These are phyloP conservation scores for Cronartium ribicola DNA, from an alignment of 1,284 basidiomycete genomes.

Conservation along the genomic window DNA sequence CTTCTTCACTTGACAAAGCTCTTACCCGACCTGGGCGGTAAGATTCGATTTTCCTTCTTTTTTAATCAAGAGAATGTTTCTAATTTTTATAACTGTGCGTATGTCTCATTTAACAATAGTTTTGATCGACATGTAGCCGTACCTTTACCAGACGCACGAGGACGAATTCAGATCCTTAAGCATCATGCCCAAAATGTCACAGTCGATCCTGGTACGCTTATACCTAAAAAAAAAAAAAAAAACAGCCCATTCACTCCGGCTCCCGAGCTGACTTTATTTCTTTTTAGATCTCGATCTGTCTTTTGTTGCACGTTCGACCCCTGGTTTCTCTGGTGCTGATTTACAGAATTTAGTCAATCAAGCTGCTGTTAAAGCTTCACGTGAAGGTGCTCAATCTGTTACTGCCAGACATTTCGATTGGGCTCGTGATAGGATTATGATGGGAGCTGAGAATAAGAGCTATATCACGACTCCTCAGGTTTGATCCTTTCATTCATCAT, in stretches of 20 bases:
- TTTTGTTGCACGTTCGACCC: conserved; percentile 80
- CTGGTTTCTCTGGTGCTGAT: conserved; percentile 87
- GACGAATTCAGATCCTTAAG: conserved; percentile 78
- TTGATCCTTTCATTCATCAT: conserved; percentile 54
- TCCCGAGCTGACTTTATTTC: not conserved
- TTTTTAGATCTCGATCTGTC: conserved; percentile 68
- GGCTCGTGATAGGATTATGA: conserved; percentile 88
- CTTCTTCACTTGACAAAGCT: conserved; percentile 74
- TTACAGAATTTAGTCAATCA: conserved; percentile 87
- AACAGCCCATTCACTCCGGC: not conserved
- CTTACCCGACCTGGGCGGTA: conserved; percentile 79
- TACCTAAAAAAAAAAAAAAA: not conserved
- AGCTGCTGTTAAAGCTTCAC: conserved; percentile 86
- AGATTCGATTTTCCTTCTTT: not conserved
- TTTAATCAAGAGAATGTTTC: not conserved
- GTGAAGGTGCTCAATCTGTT: conserved; percentile 70
- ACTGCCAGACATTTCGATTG: conserved; percentile 83
- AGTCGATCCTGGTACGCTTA: conserved; percentile 59
- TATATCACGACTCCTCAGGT: conserved; percentile 77
- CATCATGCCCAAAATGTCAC: conserved; percentile 81
- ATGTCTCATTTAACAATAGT: not conserved
- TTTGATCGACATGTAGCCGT: conserved; percentile 89
- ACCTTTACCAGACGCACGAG: conserved; percentile 73
- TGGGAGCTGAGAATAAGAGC: conserved; percentile 88
- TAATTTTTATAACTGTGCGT: not conserved